These are phyloP conservation scores for Croton laevigatus DNA, from an alignment of 441 rosid genomes.

Conservation along the genomic window DNA sequence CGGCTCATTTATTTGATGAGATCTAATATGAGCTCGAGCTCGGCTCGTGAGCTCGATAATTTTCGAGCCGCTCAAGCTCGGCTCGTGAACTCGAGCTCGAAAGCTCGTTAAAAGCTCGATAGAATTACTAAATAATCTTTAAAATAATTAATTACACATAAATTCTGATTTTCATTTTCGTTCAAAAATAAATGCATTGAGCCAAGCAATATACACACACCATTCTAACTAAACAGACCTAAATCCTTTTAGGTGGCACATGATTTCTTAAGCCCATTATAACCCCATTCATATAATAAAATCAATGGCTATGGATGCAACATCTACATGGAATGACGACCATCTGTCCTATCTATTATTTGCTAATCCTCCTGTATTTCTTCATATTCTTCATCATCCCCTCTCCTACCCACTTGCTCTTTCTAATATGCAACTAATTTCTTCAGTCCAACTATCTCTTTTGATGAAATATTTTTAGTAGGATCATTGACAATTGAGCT, in stretches of 20 bases:
- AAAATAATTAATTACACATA: no score
- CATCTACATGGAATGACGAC: slow-evolving; percentile 52
- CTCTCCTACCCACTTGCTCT: slow-evolving; percentile 82
- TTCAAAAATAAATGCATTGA: neutral
- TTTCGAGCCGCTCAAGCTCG: no score
- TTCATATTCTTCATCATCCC: slow-evolving; percentile 76
- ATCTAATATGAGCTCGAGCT: no score
- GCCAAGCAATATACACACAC: slow-evolving; percentile 14
- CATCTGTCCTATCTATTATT: slow-evolving; percentile 44
- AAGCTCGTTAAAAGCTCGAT: no score
- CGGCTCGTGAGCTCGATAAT: no score
- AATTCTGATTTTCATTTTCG: neutral
- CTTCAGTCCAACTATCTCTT: slow-evolving; percentile 84
- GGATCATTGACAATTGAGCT: slow-evolving; percentile 88
- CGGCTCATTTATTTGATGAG: no score
- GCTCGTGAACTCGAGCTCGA: no score
- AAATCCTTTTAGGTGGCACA: slow-evolving; percentile 1
- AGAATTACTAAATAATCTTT: no score
- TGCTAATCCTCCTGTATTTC: slow-evolving; percentile 72
- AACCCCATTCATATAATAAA: neutral
- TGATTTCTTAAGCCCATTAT: neutral
- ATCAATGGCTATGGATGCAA: neutral
- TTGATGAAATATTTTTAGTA: slow-evolving; percentile 76
- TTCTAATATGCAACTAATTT: slow-evolving; percentile 84
- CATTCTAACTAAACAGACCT: slow-evolving; percentile 21